phyloP scores from a whole-genome alignment of 148 eudicot species.

The Dysphania ambrosioides region DNA sequence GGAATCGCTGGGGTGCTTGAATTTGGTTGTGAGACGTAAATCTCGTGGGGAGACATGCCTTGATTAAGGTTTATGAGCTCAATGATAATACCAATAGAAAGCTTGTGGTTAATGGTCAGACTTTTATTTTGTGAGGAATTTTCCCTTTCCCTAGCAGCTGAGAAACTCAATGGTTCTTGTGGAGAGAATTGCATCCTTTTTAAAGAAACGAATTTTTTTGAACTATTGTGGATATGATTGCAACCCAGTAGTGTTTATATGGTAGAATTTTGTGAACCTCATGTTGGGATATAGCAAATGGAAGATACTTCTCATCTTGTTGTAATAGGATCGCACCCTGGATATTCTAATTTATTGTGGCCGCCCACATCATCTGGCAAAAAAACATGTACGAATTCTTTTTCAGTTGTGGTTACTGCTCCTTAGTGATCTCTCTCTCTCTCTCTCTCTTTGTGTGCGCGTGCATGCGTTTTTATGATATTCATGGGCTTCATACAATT shows the following conservation, averaged over 20 bases:
- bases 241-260: neutral
- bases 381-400: constrained; percentile 12
- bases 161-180: neutral
- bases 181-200: constrained; percentile 14
- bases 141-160: constrained; percentile 10
- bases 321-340: neutral
- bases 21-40: constrained; percentile 16
- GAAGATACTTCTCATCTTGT: neutral
- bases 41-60: neutral
- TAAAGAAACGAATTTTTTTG: neutral
- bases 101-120: constrained; percentile 9
- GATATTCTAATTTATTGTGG: neutral
- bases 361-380: constrained; percentile 23
- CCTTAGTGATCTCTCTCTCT: neutral
- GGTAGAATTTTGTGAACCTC: neutral
- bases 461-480: too few species aligned
- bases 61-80: constrained; percentile 16
- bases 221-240: neutral
- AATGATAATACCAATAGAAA: neutral
- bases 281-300: constrained; percentile 10
- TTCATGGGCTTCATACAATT: neutral
- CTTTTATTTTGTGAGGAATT: constrained; percentile 19
- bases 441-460: too few species aligned
- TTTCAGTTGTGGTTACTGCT: neutral
- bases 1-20: constrained; percentile 17